These are phyloP conservation scores for Thelonectria discophora DNA, from an alignment of 2,329 filamentous ascomycete genomes.

Conservation along the genomic window DNA sequence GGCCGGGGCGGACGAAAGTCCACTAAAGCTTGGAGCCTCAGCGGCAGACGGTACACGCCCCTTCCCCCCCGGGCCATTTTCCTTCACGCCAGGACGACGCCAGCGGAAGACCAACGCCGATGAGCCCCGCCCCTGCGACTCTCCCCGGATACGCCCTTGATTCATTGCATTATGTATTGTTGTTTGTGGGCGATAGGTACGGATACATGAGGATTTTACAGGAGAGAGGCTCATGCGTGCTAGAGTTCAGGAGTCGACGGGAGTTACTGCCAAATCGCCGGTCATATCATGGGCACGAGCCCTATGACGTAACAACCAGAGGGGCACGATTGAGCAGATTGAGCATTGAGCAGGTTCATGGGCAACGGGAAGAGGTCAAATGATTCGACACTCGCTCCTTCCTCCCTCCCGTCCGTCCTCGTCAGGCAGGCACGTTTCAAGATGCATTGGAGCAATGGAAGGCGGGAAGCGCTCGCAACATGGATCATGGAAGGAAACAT, in stretches of 20 bases:
- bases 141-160: conserved; percentile 2
- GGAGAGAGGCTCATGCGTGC: neutral
- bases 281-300: neutral
- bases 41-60: neutral
- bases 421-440: neutral
- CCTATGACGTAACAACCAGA: neutral
- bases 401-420: neutral
- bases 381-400: neutral
- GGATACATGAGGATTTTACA: neutral
- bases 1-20: neutral
- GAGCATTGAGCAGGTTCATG: neutral
- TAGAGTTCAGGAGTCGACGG: neutral
- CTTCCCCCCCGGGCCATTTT: neutral
- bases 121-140: conserved; percentile 5
- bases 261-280: neutral
- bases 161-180: neutral
- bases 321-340: too few relatives aligned
- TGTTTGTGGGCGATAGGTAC: neutral
- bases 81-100: neutral
- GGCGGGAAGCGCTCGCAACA: neutral
- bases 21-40: conserved; percentile 11
- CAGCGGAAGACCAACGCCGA: conserved; percentile 9
- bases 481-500: neutral
- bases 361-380: neutral
- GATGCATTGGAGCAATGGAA: neutral